Percentiles rank a stretch among this genome's conserved stretches.
These are phyloP conservation scores for Trichoderma citrinoviride DNA, from an alignment of 2,329 filamentous ascomycete species.

Conservation along the genomic window DNA sequence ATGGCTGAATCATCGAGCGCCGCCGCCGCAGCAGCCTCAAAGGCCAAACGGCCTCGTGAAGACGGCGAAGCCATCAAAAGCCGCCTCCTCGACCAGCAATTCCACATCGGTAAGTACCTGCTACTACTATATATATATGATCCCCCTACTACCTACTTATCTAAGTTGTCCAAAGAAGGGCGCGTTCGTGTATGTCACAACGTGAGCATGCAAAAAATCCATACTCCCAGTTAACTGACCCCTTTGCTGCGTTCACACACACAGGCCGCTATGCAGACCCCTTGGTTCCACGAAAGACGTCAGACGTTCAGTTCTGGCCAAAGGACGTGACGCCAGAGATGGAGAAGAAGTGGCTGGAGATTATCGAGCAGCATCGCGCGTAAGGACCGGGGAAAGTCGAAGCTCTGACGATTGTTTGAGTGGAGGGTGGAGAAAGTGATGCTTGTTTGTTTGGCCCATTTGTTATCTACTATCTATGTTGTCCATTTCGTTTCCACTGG, in stretches of 20 bases:
- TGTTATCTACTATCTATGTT: too few relatives aligned
- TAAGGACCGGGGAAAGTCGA: neutral
- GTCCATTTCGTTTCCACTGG: too few relatives aligned
- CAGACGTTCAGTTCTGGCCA: slow-evolving; percentile 37
- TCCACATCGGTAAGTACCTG: slow-evolving; percentile 46
- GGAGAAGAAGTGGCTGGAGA: slow-evolving; percentile 41
- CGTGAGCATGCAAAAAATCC: too few relatives aligned
- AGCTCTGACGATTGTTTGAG: too few relatives aligned
- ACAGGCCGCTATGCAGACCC: slow-evolving; percentile 49
- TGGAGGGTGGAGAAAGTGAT: too few relatives aligned
- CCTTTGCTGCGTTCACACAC: too few relatives aligned
- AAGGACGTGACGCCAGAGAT: slow-evolving; percentile 41
- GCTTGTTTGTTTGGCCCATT: too few relatives aligned
- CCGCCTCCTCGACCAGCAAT: slow-evolving; percentile 45
- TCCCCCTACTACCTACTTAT: too few relatives aligned
- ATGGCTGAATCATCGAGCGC: slow-evolving; percentile 24
- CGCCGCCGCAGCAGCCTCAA: slow-evolving; percentile 26
- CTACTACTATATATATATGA: too few relatives aligned
- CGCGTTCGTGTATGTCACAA: neutral
- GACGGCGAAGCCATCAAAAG: slow-evolving; percentile 41
- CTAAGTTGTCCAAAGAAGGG: too few relatives aligned
- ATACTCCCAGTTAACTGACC: too few relatives aligned
- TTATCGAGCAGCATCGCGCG: slow-evolving; percentile 28
- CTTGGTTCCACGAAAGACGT: slow-evolving; percentile 38
- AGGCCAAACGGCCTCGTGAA: slow-evolving; percentile 42